A percentile compares a stretch with the other conserved stretches of the same genome.
These are phyloP conservation scores for Candida railenensis DNA, from an alignment of 805 yeast species.

Conservation along the genomic window DNA sequence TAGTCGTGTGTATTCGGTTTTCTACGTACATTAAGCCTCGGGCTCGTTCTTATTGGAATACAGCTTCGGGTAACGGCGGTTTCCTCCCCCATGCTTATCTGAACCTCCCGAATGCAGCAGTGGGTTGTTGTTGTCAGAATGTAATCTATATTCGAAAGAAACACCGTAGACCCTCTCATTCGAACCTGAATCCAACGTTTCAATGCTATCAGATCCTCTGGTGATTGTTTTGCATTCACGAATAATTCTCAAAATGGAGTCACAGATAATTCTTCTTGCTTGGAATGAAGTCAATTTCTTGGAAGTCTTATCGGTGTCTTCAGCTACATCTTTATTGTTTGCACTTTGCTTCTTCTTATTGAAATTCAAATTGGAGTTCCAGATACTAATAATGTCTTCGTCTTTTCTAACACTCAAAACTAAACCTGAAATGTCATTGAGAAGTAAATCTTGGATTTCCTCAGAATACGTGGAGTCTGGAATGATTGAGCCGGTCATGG, in stretches of 20 bases:
- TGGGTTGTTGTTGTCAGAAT: slow-evolving; percentile 32
- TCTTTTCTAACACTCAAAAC: slow-evolving; percentile 59
- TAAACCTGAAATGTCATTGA: slow-evolving; percentile 57
- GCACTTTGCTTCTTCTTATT: slow-evolving; percentile 13
- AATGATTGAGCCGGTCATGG: slow-evolving; percentile 50
- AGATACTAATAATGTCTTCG: slow-evolving; percentile 57
- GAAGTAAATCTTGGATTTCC: slow-evolving; percentile 35
- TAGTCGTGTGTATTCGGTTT: too few relatives aligned
- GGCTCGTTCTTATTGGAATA: neutral
- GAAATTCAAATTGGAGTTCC: slow-evolving; percentile 55
- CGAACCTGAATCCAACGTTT: slow-evolving; percentile 31
- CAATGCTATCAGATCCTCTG: slow-evolving; percentile 33
- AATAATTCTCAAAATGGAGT: slow-evolving; percentile 43
- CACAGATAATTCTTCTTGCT: slow-evolving; percentile 46
- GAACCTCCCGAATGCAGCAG: slow-evolving; percentile 3
- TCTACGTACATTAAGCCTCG: neutral
- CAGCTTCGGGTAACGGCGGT: slow-evolving; percentile 6
- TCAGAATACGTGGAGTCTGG: slow-evolving; percentile 31
- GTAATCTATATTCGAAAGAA: slow-evolving; percentile 46
- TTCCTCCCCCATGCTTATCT: neutral
- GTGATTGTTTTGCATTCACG: slow-evolving; percentile 47
- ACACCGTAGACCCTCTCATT: slow-evolving; percentile 46
- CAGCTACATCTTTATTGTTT: slow-evolving; percentile 17
- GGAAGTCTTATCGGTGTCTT: slow-evolving; percentile 18
- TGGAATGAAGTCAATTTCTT: slow-evolving; percentile 41